phyloP scores from a whole-genome alignment of 78 protist genomes.

The Dictyostelium firmibasis region DNA sequence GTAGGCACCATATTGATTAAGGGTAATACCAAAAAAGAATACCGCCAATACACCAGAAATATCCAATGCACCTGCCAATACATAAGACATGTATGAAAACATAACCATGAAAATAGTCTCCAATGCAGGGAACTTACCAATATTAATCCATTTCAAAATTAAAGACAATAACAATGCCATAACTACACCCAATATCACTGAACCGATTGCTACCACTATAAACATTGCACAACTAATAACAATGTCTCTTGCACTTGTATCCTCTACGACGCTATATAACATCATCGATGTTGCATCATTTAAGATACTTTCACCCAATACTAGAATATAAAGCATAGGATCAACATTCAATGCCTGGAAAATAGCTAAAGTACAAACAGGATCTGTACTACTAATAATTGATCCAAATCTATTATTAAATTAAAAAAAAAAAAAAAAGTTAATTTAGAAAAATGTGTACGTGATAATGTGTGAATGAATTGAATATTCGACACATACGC shows the following conservation, averaged over 20 bases:
- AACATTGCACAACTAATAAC: conserved; percentile 4
- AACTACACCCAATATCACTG: conserved; percentile 35
- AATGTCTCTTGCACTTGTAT: background rate
- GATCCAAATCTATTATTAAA: conserved; percentile 85
- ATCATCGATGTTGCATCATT: conserved; percentile 96
- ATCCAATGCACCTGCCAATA: conserved; percentile 41
- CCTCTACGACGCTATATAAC: conserved; percentile 72
- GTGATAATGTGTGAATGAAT: too few species aligned
- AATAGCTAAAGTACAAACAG: conserved; percentile 95
- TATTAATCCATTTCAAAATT: conserved; percentile 42
- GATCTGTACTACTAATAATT: conserved; percentile 93
- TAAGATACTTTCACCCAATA: conserved; percentile 95
- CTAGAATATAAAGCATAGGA: conserved; percentile 87
- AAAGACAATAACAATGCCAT: conserved; percentile 66
- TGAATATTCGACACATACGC: background rate
- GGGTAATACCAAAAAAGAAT: conserved; percentile 82
- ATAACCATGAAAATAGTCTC: conserved; percentile 77
- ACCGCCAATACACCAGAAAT: conserved; percentile 79
- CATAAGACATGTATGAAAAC: conserved; percentile 72
- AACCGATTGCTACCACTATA: conserved; percentile 25
- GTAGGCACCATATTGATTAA: conserved; percentile 74
- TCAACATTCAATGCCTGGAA: conserved; percentile 89
- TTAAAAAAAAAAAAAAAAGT: too few species aligned
- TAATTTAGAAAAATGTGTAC: too few species aligned
- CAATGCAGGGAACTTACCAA: conserved; percentile 56